Conservation (phyloP, 2,329 filamentous ascomycete species). For the Ceratocystis papillata region DNA sequence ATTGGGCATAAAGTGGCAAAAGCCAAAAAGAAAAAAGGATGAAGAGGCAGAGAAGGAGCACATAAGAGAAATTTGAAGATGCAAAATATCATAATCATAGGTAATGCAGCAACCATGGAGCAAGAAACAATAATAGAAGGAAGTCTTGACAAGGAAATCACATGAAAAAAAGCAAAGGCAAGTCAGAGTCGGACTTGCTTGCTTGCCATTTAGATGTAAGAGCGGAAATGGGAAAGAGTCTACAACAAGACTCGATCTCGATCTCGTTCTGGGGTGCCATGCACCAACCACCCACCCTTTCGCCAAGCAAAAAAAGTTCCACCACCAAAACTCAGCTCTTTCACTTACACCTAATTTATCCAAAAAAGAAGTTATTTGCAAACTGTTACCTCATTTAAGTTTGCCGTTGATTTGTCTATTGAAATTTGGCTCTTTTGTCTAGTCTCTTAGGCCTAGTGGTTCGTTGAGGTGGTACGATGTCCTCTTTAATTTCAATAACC, state of each 20-base stretch:
- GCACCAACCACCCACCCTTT: too few relatives aligned
- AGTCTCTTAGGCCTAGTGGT: too few relatives aligned
- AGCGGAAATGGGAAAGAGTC: background rate
- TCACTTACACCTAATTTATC: background rate
- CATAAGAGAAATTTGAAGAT: background rate
- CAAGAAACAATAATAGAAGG: background rate
- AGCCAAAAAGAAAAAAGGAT: background rate
- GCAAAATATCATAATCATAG: background rate
- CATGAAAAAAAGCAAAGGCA: background rate
- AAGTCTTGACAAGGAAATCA: background rate
- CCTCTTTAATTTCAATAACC: too few relatives aligned
- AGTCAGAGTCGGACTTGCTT: background rate
- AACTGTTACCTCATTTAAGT: too few relatives aligned
- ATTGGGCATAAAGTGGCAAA: constrained; percentile 5
- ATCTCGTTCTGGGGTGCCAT: background rate
- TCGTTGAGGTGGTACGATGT: too few relatives aligned
- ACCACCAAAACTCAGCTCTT: too few relatives aligned
- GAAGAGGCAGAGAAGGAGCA: background rate
- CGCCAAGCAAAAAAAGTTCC: too few relatives aligned
- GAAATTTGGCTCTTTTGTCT: too few relatives aligned
- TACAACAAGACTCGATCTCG: background rate
- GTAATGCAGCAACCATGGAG: background rate
- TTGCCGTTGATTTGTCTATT: too few relatives aligned
- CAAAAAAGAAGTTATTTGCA: too few relatives aligned
- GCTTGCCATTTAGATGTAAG: too few relatives aligned